phyloP scores from a whole-genome alignment of 257 asterid species.

The Solanum etuberosum region DNA sequence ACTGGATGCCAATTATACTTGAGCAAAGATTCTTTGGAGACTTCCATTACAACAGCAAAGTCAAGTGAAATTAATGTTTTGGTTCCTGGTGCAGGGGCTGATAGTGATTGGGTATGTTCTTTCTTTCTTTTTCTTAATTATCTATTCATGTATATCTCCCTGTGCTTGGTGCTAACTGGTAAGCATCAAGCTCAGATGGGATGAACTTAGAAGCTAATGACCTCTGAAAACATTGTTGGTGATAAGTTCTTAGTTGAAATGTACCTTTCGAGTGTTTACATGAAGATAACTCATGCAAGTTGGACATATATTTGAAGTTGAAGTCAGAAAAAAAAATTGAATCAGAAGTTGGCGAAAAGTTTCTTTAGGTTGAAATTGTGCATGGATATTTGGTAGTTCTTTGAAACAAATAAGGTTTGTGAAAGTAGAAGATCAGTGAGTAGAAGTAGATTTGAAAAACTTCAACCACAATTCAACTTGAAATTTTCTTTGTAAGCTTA shows the following conservation, averaged over 20 bases:
- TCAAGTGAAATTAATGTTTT: constrained; percentile 83
- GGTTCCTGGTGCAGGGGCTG: constrained; percentile 75
- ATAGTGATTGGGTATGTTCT: constrained; percentile 77
- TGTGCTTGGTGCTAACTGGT: background rate
- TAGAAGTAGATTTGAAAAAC: background rate
- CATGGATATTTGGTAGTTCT: background rate
- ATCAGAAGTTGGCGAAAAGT: background rate
- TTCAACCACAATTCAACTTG: background rate
- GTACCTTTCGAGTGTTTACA: background rate
- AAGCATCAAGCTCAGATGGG: background rate
- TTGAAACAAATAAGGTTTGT: background rate
- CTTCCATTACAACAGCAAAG: constrained; percentile 89
- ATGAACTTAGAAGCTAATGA: background rate
- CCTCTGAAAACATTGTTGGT: background rate
- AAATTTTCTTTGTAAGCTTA: background rate
- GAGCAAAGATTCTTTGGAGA: constrained; percentile 76
- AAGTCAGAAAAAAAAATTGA: background rate
- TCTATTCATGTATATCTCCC: background rate
- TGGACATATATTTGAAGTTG: background rate
- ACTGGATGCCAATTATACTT: constrained; percentile 90
- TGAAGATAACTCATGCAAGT: background rate
- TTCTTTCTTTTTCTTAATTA: background rate
- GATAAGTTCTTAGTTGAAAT: background rate
- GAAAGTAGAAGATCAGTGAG: background rate
- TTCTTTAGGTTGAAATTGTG: background rate